A percentile compares a stretch with the other conserved stretches of the same genome.
These are phyloP conservation scores for Pelargonium exstipulatum DNA, from an alignment of 441 rosid genomes.

Conservation along the genomic window DNA sequence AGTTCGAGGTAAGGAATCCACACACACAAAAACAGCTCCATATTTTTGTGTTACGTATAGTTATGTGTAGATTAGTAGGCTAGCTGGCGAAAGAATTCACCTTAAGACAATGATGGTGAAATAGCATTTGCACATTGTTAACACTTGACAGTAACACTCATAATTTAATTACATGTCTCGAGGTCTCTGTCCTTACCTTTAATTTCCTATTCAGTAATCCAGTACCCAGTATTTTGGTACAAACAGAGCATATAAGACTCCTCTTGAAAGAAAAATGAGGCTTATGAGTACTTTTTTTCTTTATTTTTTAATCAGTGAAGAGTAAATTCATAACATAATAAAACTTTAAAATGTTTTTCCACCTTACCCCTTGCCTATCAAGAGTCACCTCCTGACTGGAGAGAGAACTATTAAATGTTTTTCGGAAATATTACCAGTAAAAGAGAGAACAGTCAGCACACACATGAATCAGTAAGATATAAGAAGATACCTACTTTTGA, in stretches of 20 bases:
- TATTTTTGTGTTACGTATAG: background rate
- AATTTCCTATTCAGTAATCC: background rate
- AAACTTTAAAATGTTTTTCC: background rate
- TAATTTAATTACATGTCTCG: background rate
- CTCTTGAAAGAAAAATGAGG: background rate
- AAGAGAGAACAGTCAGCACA: background rate
- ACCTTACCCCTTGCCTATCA: background rate
- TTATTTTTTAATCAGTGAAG: background rate
- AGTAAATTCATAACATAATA: background rate
- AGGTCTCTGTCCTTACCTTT: background rate
- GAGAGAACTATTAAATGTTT: background rate
- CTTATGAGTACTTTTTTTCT: background rate
- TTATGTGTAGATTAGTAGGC: background rate
- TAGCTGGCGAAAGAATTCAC: background rate
- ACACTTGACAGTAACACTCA: background rate
- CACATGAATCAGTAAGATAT: conserved; percentile 3
- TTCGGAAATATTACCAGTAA: background rate
- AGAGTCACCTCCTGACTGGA: background rate
- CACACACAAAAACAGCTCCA: background rate
- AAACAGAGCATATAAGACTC: background rate
- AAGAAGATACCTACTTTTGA: conserved; percentile 46
- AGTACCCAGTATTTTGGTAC: background rate
- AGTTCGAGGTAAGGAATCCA: background rate
- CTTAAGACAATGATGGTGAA: background rate
- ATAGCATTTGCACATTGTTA: background rate